Evolutionary conservation across 176 grass and related monocot species (phyloP).

Genomic region (Phoenix roebelenii): DNA sequence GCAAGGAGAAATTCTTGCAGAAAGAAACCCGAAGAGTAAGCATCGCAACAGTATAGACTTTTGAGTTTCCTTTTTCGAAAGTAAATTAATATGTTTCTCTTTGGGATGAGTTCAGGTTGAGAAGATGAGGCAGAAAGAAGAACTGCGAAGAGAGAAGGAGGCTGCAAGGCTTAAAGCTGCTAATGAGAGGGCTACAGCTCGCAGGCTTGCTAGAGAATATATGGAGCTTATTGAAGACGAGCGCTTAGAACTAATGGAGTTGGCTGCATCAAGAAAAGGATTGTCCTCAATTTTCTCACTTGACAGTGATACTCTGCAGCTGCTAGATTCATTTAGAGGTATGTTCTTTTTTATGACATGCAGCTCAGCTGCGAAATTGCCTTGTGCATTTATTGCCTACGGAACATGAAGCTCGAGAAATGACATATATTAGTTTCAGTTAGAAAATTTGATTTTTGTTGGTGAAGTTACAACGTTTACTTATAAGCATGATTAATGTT

Average conservation of each 20-base stretch:
- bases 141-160: constrained; percentile 79
- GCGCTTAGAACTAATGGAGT: constrained; percentile 89
- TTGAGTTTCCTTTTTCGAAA: neutral
- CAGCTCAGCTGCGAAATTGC: no score
- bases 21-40: constrained; percentile 69
- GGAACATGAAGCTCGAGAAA: no score
- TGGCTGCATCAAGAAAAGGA: constrained; percentile 71
- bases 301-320: constrained; percentile 73
- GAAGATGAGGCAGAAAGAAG: constrained; percentile 85
- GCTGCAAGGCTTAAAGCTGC: constrained; percentile 77
- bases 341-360: neutral
- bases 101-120: constrained; percentile 40
- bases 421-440: no score
- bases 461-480: no score
- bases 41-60: constrained; percentile 7
- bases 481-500: no score
- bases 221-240: constrained; percentile 97
- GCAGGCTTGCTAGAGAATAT: constrained; percentile 75
- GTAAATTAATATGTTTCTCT: neutral
- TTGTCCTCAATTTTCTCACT: constrained; percentile 73
- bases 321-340: constrained; percentile 92
- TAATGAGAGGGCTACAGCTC: constrained; percentile 82
- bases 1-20: constrained; percentile 74
- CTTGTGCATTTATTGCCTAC: no score
- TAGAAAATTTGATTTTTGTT: no score